These are phyloP conservation scores for Penicillium desertorum DNA, from an alignment of 495 filamentous ascomycete genomes.

Conservation along the genomic window DNA sequence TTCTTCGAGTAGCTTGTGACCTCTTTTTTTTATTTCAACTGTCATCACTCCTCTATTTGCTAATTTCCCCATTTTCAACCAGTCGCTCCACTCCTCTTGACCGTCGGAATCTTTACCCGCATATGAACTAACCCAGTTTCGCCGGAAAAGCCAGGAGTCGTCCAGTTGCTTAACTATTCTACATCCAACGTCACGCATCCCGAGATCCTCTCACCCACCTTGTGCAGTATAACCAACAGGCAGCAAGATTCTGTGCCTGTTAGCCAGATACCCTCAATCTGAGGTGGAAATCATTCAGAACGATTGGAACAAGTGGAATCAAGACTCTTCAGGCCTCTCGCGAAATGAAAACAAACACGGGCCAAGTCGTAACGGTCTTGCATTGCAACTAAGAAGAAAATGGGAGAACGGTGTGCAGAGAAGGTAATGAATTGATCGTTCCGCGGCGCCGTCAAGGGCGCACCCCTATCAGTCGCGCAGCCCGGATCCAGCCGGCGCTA, in stretches of 20 bases:
- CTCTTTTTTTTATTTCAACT: background rate
- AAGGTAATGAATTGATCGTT: slow-evolving; percentile 34
- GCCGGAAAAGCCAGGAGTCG: slow-evolving; percentile 1
- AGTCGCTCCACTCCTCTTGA: background rate
- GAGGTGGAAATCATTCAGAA: background rate
- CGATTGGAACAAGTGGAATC: slow-evolving; percentile 3
- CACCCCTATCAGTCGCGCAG: slow-evolving; percentile 29
- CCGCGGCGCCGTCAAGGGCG: slow-evolving; percentile 23
- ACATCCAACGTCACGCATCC: background rate
- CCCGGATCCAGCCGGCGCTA: slow-evolving; percentile 43
- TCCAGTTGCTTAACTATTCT: background rate
- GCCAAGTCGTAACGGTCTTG: slow-evolving; percentile 45
- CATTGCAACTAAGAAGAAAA: slow-evolving; percentile 45
- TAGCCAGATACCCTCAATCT: background rate
- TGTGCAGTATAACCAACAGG: background rate
- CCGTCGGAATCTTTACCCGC: slow-evolving; percentile 4
- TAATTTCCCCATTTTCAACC: background rate
- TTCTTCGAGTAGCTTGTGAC: background rate
- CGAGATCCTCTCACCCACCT: background rate
- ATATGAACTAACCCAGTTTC: background rate
- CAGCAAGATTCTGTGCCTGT: background rate
- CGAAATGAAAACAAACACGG: slow-evolving; percentile 17
- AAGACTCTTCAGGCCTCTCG: slow-evolving; percentile 4
- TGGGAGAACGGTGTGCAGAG: slow-evolving; percentile 33
- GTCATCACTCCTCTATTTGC: background rate